Evolutionary conservation across 805 yeast genomes (phyloP).

Genomic region (Vanderwaltozyma tropicalis): DNA sequence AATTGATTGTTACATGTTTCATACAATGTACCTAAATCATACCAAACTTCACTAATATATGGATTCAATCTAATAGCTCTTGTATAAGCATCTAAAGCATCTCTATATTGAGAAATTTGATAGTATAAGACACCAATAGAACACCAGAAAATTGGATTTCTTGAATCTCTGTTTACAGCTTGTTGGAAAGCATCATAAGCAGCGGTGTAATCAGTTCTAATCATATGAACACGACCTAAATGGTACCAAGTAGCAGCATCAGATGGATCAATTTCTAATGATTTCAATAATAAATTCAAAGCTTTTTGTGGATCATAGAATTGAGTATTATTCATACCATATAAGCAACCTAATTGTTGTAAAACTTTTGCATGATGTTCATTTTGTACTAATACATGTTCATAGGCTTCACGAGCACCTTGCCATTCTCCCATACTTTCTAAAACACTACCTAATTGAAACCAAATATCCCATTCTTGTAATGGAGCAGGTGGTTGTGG

Average conservation of each 20-base stretch:
- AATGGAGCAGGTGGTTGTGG: conserved; percentile 89
- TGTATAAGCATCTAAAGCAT: conserved; percentile 95
- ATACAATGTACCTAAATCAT: conserved; percentile 91
- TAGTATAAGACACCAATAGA: conserved; percentile 91
- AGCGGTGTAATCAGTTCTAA: conserved; percentile 85
- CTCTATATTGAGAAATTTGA: conserved; percentile 91
- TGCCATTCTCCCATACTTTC: conserved; percentile 88
- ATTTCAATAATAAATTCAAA: conserved; percentile 68
- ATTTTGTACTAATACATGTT: conserved; percentile 76
- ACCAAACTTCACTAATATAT: conserved; percentile 95
- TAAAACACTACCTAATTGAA: conserved; percentile 91
- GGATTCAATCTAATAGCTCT: conserved; percentile 94
- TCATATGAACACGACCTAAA: conserved; percentile 93
- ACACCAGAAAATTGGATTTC: conserved; percentile 98
- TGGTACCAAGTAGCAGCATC: conserved; percentile 98
- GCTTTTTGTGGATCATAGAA: conserved; percentile 80
- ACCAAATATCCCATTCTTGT: conserved; percentile 96
- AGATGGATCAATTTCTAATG: conserved; percentile 76
- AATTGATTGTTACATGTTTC: conserved; percentile 96
- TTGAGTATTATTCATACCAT: conserved; percentile 50
- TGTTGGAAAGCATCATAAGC: conserved; percentile 98
- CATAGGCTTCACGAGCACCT: conserved; percentile 92
- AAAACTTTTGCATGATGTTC: conserved; percentile 93
- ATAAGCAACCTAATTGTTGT: conserved; percentile 91
- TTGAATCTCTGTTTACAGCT: conserved; percentile 91